Evolutionary conservation across 2,329 filamentous ascomycete genomes (phyloP).

Genomic region (Ophiostoma angusticollis): DNA sequence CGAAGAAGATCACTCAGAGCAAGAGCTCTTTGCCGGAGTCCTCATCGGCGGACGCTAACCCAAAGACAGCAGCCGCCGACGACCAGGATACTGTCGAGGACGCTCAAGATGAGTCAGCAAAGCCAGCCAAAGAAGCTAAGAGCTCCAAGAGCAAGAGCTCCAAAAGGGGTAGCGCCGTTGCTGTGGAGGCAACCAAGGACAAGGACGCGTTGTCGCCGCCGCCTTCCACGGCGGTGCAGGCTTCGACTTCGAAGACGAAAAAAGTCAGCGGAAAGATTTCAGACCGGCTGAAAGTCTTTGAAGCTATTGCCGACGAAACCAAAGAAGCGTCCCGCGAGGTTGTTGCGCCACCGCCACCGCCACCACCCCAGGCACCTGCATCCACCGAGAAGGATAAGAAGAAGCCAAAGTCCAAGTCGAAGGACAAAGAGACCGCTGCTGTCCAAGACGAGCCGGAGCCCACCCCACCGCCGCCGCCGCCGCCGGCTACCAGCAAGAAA

Average conservation of each 20-base stretch:
- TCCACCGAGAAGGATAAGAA: conserved; percentile 26
- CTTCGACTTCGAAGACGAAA: conserved; percentile 20
- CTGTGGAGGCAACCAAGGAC: conserved; percentile 8
- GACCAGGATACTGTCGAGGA: conserved; percentile 8
- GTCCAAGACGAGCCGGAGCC: conserved; percentile 5
- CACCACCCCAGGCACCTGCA: conserved; percentile 23
- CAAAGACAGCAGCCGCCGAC: conserved; percentile 5
- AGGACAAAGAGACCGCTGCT: conserved; percentile 15
- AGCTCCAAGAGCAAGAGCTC: conserved; percentile 18
- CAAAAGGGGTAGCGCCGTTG: conserved; percentile 24
- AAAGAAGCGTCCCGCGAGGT: conserved; percentile 11
- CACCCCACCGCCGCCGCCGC: conserved; percentile 2
- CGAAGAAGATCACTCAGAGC: conserved; percentile 27
- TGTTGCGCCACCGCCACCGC: conserved; percentile 13
- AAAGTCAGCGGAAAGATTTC: conserved; percentile 42
- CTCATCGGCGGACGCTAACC: neutral
- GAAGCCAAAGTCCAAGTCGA: conserved; percentile 12
- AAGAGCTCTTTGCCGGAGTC: conserved; percentile 25
- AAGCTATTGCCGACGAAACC: conserved; percentile 28
- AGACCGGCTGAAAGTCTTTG: conserved; percentile 44
- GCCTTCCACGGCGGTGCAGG: neutral
- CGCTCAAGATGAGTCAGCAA: conserved; percentile 16
- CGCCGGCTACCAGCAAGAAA: conserved; percentile 8
- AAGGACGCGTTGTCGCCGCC: neutral
- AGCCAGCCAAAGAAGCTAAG: conserved; percentile 8